Percentiles rank a stretch among this genome's conserved stretches.
Conservation (phyloP, 2,329 filamentous ascomycete genomes). For the Penicillium sumatraense region DNA sequence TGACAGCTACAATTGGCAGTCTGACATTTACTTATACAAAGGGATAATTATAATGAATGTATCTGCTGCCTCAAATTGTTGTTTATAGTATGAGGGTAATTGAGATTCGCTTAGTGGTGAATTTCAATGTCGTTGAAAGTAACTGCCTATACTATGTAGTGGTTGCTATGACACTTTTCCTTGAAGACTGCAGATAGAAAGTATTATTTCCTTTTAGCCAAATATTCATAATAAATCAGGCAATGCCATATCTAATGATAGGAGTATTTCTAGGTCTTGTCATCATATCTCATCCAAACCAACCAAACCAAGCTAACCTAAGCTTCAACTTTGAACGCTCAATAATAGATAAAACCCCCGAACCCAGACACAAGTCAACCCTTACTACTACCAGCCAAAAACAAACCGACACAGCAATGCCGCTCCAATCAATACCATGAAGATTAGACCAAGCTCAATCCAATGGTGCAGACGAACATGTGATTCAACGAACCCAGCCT, state of each 20-base stretch:
- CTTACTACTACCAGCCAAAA: conserved; percentile 17
- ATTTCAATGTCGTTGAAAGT: too few relatives aligned
- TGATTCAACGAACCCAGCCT: conserved; percentile 48
- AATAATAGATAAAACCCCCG: neutral
- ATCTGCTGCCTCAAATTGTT: too few relatives aligned
- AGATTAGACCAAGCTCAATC: conserved; percentile 50
- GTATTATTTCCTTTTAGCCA: too few relatives aligned
- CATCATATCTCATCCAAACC: neutral
- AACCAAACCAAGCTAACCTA: neutral
- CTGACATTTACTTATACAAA: too few relatives aligned
- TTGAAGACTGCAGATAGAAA: too few relatives aligned
- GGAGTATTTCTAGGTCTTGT: conserved; percentile 2
- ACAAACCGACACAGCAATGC: conserved; percentile 38
- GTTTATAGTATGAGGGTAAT: too few relatives aligned
- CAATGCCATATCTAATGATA: neutral
- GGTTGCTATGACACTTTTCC: too few relatives aligned
- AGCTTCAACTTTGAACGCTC: neutral
- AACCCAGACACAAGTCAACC: neutral
- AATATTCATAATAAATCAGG: neutral
- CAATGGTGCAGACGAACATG: conserved; percentile 48
- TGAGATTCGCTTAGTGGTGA: too few relatives aligned
- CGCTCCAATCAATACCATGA: conserved; percentile 43
- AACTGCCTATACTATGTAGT: too few relatives aligned
- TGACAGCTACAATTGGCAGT: too few relatives aligned
- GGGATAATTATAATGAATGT: neutral